phyloP scores from a whole-genome alignment of 208 protist species.

The Trypanosoma scelopori region DNA sequence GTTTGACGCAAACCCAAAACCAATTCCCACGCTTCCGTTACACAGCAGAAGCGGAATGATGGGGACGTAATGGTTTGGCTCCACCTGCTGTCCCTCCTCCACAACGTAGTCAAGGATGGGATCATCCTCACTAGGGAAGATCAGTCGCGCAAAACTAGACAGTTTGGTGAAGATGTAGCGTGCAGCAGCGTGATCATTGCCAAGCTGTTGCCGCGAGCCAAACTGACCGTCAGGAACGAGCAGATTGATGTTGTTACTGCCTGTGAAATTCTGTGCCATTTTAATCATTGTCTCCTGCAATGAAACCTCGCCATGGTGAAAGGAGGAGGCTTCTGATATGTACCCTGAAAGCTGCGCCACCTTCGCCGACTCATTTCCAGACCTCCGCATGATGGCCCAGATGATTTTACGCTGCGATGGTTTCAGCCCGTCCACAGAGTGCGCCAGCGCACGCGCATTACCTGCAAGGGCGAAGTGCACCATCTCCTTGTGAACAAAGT shows the following conservation, averaged over 20 bases:
- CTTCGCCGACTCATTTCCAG: slow-evolving; percentile 96
- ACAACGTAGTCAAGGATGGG: slow-evolving; percentile 95
- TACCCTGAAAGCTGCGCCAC: slow-evolving; percentile 99
- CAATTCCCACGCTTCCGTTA: slow-evolving; percentile 99
- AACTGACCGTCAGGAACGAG: slow-evolving; percentile 98
- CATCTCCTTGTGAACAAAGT: slow-evolving; percentile 99
- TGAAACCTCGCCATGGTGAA: slow-evolving; percentile 99
- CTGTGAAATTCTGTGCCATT: slow-evolving; percentile 99
- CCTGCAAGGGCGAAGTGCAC: slow-evolving; percentile 97
- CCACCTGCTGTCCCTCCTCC: slow-evolving; percentile 98
- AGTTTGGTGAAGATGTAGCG: slow-evolving; percentile 97
- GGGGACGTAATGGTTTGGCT: slow-evolving; percentile 99
- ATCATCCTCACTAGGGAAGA: slow-evolving; percentile 98
- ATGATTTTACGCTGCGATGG: slow-evolving; percentile 99
- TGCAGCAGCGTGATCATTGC: slow-evolving; percentile 97
- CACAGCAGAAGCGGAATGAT: slow-evolving; percentile 99
- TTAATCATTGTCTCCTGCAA: slow-evolving; percentile 98
- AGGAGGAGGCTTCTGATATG: slow-evolving; percentile 96
- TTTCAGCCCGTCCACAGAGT: slow-evolving; percentile 99
- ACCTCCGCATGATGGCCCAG: slow-evolving; percentile 90
- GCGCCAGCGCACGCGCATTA: slow-evolving; percentile 88
- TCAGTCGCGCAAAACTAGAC: slow-evolving; percentile 89
- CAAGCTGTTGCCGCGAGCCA: slow-evolving; percentile 97
- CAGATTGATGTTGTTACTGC: slow-evolving; percentile 99
- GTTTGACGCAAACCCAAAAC: slow-evolving; percentile 97